A percentile compares a stretch with the other conserved stretches of the same genome.
These are phyloP conservation scores for Pseudogymnoascus sp. DNA, from an alignment of 2,329 filamentous ascomycete genomes.

Conservation along the genomic window DNA sequence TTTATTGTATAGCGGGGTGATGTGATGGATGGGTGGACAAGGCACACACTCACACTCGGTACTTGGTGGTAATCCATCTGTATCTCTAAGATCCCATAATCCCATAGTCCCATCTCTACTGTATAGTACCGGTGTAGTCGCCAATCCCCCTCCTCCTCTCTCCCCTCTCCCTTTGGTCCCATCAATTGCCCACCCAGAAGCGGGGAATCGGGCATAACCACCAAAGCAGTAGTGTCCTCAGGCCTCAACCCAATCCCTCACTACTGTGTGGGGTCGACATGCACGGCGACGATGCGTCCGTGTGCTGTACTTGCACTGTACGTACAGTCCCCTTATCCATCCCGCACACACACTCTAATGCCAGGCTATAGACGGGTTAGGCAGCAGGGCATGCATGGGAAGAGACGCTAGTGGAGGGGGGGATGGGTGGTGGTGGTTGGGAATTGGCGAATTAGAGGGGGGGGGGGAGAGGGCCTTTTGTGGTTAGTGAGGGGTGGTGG, in stretches of 20 bases:
- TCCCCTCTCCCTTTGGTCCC: too few species aligned
- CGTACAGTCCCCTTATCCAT: too few species aligned
- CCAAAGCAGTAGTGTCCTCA: neutral
- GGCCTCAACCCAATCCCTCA: neutral
- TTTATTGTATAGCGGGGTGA: neutral
- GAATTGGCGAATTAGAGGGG: neutral
- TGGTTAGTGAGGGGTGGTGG: neutral
- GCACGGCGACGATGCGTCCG: neutral
- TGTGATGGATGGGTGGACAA: neutral
- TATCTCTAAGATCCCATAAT: too few species aligned
- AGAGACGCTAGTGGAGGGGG: too few species aligned
- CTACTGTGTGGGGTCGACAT: neutral
- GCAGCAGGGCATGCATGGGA: neutral
- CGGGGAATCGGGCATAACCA: neutral
- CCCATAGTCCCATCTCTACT: too few species aligned
- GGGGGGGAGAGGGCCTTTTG: neutral
- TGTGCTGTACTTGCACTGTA: neutral
- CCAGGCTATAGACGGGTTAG: neutral
- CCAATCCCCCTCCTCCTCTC: too few species aligned
- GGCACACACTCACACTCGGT: neutral
- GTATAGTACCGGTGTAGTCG: too few species aligned
- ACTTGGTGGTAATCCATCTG: neutral
- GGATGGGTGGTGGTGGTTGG: neutral
- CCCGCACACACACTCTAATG: too few species aligned
- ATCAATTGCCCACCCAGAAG: neutral